Evolutionary conservation across 192 early-diverging fungal species (phyloP), one percentile per base, ranked within the genome.

Genomic region (Coemansia sp.): DNA sequence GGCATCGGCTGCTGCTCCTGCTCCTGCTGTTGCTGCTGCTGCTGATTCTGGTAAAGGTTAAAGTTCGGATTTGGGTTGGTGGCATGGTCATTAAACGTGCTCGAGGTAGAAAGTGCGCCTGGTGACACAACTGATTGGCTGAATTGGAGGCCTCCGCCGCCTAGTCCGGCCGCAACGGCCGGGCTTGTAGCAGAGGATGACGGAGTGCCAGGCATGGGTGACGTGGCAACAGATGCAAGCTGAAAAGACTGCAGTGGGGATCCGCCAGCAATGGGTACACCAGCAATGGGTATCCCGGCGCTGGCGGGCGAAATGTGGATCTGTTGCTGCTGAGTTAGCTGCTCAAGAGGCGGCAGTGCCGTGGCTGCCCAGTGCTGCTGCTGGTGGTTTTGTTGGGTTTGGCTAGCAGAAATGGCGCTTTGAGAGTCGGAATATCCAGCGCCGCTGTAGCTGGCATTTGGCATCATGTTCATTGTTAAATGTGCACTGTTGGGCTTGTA

Each of bases 1-100:
- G 59, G 71, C 41, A 62, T 32, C 32, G 43, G 60, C n/a, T 47
- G 72, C 41, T 40, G 63, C 40, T 16, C 45, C 13, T 55, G 60
- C 18, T 37, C 41, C 13, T 66, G 43, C 32, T 55, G 19, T 2
- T 32, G 32, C 32, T 32, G 32, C 32, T 32, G 1, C 11, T 16
- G 41, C 12, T 18, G 42, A 62, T 41, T 41, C 39, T 42, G 63
- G 52, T 49, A 56, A 32, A 32, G 32, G 51, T 41, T 67, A 46
- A 39, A 65, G 47, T 39, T 47, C 43, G 7, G 62, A 49, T 46
- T 32, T 49, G n/a, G 40, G 22, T 41, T 61, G 66, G 16, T 18
- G 16, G 18, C 11, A n/a, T 59, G 40, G 37, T 59, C 57, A 37
- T 59, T 40, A 16, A 40, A n/a, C 15, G 57, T 40, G 57, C 36